phyloP scores from a whole-genome alignment of 352 stramenopile genomes.

The Detonula confervacea region DNA sequence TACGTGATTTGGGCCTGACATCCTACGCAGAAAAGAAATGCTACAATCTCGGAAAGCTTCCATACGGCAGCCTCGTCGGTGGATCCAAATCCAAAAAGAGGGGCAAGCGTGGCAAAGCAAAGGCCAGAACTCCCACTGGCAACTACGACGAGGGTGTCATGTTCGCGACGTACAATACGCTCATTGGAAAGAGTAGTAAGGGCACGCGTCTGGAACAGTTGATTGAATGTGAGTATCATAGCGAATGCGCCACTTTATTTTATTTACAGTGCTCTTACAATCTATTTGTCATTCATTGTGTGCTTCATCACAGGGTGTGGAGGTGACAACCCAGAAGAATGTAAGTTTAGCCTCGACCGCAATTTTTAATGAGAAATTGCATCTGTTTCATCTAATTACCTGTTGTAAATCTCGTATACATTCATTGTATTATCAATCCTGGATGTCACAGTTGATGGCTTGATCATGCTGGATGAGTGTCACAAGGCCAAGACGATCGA shows the following conservation, averaged over 20 bases:
- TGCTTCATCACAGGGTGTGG: background rate
- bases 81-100: constrained; percentile 4
- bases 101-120: constrained; percentile 7
- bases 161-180: constrained; percentile 49
- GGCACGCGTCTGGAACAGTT: constrained; percentile 50
- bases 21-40: constrained; percentile 46
- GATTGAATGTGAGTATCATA: constrained; percentile 34
- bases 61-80: constrained; percentile 24
- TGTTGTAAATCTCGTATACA: too few species aligned
- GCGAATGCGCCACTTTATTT: too few species aligned
- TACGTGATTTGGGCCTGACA: constrained; percentile 40
- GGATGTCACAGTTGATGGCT: too few species aligned
- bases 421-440: too few species aligned
- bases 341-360: too few species aligned
- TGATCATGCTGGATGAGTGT: constrained; percentile 79
- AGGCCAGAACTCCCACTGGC: constrained; percentile 1
- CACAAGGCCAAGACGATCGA: constrained; percentile 87
- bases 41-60: constrained; percentile 41
- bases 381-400: too few species aligned
- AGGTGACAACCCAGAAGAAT: constrained; percentile 25
- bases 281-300: background rate
- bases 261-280: background rate
- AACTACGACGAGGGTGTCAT: constrained; percentile 46
- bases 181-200: constrained; percentile 41
- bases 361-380: too few species aligned